Evolutionary conservation across 1,139 yeast genomes (phyloP).

Genomic region (Chernovozyma aurita): DNA sequence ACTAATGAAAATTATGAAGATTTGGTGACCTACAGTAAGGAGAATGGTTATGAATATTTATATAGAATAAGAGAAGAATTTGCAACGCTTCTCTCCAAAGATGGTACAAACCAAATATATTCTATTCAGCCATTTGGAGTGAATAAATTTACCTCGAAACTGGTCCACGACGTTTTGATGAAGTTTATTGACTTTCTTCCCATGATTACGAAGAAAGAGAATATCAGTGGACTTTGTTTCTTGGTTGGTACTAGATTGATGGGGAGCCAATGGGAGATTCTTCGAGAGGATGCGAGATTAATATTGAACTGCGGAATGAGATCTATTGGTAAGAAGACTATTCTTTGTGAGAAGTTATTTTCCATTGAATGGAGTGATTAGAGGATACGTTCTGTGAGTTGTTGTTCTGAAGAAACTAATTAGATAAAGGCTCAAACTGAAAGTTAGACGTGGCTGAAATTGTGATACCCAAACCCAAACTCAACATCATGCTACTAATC

Average conservation of each 20-base stretch:
- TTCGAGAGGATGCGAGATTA: constrained; percentile 55
- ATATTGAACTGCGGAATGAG: constrained; percentile 55
- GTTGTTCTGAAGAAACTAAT: too few species aligned
- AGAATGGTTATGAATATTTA: constrained; percentile 40
- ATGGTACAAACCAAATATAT: constrained; percentile 18
- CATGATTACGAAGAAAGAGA: constrained; percentile 36
- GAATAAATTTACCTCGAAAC: constrained; percentile 14
- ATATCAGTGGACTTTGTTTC: constrained; percentile 53
- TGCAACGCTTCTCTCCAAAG: constrained; percentile 14
- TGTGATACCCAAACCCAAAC: too few species aligned
- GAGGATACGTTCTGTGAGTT: too few species aligned
- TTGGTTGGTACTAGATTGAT: constrained; percentile 42
- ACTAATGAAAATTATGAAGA: constrained; percentile 16
- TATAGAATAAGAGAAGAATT: constrained; percentile 29
- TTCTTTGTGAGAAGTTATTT: constrained; percentile 51
- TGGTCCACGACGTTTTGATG: constrained; percentile 28
- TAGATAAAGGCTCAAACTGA: background rate
- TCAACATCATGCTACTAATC: too few species aligned
- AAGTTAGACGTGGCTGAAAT: background rate
- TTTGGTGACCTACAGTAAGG: constrained; percentile 23
- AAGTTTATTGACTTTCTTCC: constrained; percentile 42
- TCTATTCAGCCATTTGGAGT: constrained; percentile 27
- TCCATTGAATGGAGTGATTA: constrained; percentile 5
- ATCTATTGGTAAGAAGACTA: constrained; percentile 47
- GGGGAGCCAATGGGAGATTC: constrained; percentile 56